Conservation (phyloP, 768 basidiomycete species). For the Boletales sp. region DNA sequence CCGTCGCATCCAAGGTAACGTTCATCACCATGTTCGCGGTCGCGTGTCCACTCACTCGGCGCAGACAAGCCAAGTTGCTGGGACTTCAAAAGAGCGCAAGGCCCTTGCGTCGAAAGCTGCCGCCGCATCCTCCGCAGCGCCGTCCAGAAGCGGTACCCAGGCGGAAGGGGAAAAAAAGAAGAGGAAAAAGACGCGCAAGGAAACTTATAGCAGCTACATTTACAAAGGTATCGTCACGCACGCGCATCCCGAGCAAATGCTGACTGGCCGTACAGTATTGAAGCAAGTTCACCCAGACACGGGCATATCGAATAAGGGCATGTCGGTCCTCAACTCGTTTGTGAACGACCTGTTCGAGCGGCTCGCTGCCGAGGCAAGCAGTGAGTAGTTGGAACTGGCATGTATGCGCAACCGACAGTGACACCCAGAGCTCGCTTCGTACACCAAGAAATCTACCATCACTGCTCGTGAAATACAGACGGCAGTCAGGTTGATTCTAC, state of each 20-base stretch:
- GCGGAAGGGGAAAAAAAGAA: constrained; percentile 46
- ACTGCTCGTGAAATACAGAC: constrained; percentile 74
- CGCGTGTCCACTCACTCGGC: too few species aligned
- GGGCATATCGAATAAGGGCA: constrained; percentile 68
- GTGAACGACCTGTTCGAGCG: constrained; percentile 63
- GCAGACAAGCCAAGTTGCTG: too few species aligned
- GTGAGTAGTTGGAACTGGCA: constrained; percentile 25
- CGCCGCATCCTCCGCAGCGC: constrained; percentile 26
- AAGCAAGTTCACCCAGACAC: constrained; percentile 75
- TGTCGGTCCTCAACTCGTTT: constrained; percentile 58
- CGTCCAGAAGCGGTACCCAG: constrained; percentile 16
- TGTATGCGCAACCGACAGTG: neutral
- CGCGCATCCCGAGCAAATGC: neutral
- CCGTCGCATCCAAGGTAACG: too few species aligned
- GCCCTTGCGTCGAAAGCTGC: constrained; percentile 43
- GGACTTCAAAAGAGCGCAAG: constrained; percentile 27
- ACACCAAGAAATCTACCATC: constrained; percentile 72
- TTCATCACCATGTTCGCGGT: too few species aligned
- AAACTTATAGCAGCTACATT: constrained; percentile 64
- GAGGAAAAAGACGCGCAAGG: constrained; percentile 53
- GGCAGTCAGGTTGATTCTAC: constrained; percentile 63
- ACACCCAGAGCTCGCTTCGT: constrained; percentile 52
- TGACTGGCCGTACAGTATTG: constrained; percentile 38
- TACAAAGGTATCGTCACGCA: constrained; percentile 43
- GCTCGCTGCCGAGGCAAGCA: constrained; percentile 51